Base-by-base conservation (phyloP, 345 rosid genomes). In the Xanthoceras sorbifolium region DNA sequence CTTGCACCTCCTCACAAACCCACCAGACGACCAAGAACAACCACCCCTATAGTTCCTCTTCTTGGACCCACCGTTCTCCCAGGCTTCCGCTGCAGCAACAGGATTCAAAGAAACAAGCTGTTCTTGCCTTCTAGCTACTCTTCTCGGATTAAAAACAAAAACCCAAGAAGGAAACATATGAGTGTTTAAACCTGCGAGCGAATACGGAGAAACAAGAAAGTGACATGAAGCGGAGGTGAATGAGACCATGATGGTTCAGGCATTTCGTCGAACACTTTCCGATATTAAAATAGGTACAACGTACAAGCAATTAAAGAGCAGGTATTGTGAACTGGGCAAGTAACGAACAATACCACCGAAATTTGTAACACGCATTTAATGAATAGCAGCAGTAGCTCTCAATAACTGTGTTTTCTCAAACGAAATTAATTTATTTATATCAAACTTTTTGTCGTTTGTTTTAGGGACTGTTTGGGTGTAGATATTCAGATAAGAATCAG, bases 231-330 rank as follows among this genome's bases (percentile, higher is more conserved):
- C 83, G 29, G 80, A 64, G 70, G 78, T 84, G 80, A 88, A 71
- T 72, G 92, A 83, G 48, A 81, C 86, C 99, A 95, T 95, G 81
- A 91, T 95, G 80, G 85, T 82, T 90, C 90, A 86, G 89, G 99
- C 99, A 95, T 95, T 91, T 95, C 97, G 88, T 82, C 92, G 81
- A 91, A 83, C 92, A 83, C 67, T 6, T 59, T 12, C 31, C 6
- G 32, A 60, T 20, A 12, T n/a, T n/a, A n/a, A n/a, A n/a, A n/a
- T n/a, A n/a, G n/a, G n/a, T n/a, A n/a, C 25, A 6, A 64, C 22
- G 55, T 62, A 76, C 31, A 7, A 57, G 65, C 71, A 57, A 55
- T 29, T 28, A 44, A 36, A 46, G 1, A 44, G 50, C 3, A 55
- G 38, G 17, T 6, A 28, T 29, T 60, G 20, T 17, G 60, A 25